Percentiles rank a stretch among this genome's conserved stretches.
These are phyloP conservation scores for Solanum hybrid DNA, from an alignment of 305 asterid genomes.

Conservation along the genomic window DNA sequence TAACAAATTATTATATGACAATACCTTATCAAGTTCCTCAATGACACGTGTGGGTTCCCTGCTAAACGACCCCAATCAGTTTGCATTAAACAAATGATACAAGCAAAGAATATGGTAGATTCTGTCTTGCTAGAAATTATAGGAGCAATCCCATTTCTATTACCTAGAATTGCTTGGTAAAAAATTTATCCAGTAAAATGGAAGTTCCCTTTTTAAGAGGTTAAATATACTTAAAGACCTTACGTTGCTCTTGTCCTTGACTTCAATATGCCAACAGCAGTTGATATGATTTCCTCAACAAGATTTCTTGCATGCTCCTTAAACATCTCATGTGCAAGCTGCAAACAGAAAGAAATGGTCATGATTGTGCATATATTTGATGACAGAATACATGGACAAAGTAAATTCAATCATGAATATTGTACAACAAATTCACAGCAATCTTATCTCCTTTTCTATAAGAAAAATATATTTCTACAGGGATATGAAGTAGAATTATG, in stretches of 20 bases:
- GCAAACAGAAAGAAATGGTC: slow-evolving; percentile 16
- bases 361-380: slow-evolving; percentile 5
- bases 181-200: background rate
- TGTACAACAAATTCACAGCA: background rate
- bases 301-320: slow-evolving; percentile 87
- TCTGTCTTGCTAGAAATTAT: background rate
- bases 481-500: background rate
- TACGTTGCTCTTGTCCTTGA: slow-evolving; percentile 74
- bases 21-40: slow-evolving; percentile 73
- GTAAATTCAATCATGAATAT: background rate
- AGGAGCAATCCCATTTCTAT: background rate
- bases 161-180: background rate
- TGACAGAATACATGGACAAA: background rate
- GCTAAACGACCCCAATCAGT: slow-evolving; percentile 6
- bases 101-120: background rate
- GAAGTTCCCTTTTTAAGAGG: background rate
- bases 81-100: slow-evolving; percentile 1
- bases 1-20: slow-evolving; percentile 65
- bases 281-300: slow-evolving; percentile 64
- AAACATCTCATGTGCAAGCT: slow-evolving; percentile 92
- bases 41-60: slow-evolving; percentile 46
- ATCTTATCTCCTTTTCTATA: background rate
- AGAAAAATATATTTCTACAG: background rate
- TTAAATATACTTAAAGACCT: slow-evolving; percentile 8
- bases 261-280: slow-evolving; percentile 56